phyloP scores from a whole-genome alignment of 208 protist species.

The Leishmania tropica region DNA sequence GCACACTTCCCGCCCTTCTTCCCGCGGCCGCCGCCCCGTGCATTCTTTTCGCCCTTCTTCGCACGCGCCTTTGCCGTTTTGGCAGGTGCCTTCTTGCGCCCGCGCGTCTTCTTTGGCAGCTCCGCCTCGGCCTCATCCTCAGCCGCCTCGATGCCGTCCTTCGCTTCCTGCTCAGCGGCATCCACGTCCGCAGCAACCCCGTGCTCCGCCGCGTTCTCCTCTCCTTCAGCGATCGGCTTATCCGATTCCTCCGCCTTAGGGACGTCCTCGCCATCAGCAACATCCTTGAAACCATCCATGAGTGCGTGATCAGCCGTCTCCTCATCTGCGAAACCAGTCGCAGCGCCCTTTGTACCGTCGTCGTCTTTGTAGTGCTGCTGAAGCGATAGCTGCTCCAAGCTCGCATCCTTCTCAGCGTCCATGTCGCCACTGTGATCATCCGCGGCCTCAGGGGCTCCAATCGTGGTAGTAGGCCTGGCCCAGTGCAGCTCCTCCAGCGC shows the following conservation, averaged over 20 bases:
- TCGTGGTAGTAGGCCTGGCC: constrained; percentile 12
- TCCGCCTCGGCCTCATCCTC: not conserved
- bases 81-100: not conserved
- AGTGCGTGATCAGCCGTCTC: not conserved
- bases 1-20: not conserved
- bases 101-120: not conserved
- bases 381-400: not conserved
- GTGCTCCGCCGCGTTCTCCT: not conserved
- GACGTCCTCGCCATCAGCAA: not conserved
- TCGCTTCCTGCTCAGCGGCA: not conserved
- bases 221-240: not conserved
- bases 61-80: not conserved
- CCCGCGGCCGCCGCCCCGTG: not conserved
- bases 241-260: not conserved
- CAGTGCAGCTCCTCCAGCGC: constrained; percentile 12
- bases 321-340: not conserved
- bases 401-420: not conserved
- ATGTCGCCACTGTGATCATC: not conserved
- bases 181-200: not conserved
- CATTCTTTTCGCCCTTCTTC: not conserved
- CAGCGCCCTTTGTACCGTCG: not conserved
- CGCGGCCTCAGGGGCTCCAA: not conserved
- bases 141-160: not conserved
- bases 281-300: not conserved
- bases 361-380: not conserved